Evolutionary conservation across 73 alveolate species (phyloP).

Genomic region (Symbiodinium natans): DNA sequence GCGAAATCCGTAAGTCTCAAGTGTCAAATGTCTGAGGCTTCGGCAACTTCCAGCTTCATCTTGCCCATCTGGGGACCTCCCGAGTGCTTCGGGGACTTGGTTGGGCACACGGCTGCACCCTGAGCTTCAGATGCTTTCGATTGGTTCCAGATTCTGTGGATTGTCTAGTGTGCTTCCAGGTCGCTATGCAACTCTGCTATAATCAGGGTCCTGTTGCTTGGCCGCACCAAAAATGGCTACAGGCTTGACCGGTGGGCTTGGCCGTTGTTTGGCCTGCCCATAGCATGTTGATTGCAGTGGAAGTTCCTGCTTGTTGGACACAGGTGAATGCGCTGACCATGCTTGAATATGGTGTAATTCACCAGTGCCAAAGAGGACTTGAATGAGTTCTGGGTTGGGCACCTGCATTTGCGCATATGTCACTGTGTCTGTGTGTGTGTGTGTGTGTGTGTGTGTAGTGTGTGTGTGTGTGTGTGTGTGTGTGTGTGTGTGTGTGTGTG

Average conservation of each 20-base stretch:
- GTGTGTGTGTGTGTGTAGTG: too few relatives aligned
- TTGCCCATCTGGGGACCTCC: constrained; percentile 90
- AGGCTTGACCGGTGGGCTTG: background rate
- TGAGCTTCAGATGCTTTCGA: background rate
- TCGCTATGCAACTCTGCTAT: constrained; percentile 91
- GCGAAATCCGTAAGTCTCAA: background rate
- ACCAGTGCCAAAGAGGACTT: constrained; percentile 75
- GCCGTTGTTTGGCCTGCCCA: background rate
- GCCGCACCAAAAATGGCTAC: background rate
- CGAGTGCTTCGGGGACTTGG: constrained; percentile 89
- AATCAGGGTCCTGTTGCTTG: constrained; percentile 69
- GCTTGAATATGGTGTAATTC: constrained; percentile 81
- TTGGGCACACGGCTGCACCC: constrained; percentile 66
- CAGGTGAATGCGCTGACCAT: constrained; percentile 77
- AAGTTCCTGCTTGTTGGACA: background rate
- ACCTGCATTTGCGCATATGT: too few relatives aligned
- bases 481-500: too few relatives aligned
- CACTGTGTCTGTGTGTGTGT: too few relatives aligned
- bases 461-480: too few relatives aligned
- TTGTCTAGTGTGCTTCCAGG: background rate
- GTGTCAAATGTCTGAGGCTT: constrained; percentile 1
- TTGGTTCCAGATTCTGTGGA: background rate
- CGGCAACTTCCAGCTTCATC: constrained; percentile 41
- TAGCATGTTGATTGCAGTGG: background rate
- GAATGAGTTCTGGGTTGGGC: too few relatives aligned